phyloP scores from a whole-genome alignment of 192 early-diverging fungal species.

The Rhizoclosmatium sp. region DNA sequence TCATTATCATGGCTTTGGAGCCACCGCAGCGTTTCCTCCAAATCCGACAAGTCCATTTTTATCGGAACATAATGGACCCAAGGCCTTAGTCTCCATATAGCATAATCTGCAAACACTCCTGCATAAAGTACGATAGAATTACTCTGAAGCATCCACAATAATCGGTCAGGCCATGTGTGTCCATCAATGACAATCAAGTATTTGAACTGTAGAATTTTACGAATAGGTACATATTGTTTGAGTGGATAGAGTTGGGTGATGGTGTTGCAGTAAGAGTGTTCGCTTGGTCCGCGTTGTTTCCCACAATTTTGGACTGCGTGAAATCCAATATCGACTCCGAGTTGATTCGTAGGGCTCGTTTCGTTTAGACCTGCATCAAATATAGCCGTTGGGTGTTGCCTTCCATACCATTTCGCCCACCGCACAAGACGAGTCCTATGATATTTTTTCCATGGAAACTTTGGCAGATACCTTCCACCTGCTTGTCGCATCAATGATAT shows the following conservation, averaged over 20 bases:
- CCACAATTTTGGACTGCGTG: constrained; percentile 3
- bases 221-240: not conserved
- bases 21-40: constrained; percentile 14
- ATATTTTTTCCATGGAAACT: not conserved
- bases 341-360: not conserved
- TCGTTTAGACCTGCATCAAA: not conserved
- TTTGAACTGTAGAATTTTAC: constrained; percentile 2
- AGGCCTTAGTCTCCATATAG: constrained; percentile 10
- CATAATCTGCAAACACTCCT: constrained; percentile 25
- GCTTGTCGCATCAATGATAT: no score
- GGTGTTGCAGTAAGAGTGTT: not conserved
- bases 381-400: not conserved
- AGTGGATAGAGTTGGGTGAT: not conserved
- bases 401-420: not conserved
- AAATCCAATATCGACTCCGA: constrained; percentile 9
- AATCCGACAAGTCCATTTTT: constrained; percentile 19
- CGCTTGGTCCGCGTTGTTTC: not conserved
- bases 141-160: not conserved
- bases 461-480: not conserved
- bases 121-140: constrained; percentile 13
- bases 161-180: constrained; percentile 18
- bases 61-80: constrained; percentile 38
- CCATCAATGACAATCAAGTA: constrained; percentile 21
- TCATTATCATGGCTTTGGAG: constrained; percentile 1
- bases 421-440: not conserved